These are phyloP conservation scores for Sordariomycetes sp. DNA, from an alignment of 2,329 filamentous ascomycete genomes.

Conservation along the genomic window DNA sequence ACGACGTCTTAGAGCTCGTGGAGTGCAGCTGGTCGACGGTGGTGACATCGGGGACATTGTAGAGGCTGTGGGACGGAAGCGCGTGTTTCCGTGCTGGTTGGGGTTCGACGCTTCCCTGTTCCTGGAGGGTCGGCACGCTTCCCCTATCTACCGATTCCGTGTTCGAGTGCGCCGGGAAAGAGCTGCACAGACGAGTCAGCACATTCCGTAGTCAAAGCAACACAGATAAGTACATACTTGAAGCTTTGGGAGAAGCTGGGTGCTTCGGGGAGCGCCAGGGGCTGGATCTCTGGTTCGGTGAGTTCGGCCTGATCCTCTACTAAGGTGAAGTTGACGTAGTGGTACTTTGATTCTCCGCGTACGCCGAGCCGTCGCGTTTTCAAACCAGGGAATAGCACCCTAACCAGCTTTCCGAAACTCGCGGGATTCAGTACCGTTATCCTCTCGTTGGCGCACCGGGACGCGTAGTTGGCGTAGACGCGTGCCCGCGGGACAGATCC, in stretches of 20 bases:
- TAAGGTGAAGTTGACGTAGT: slow-evolving; percentile 64
- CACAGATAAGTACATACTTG: slow-evolving; percentile 24
- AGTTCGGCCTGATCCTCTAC: slow-evolving; percentile 40
- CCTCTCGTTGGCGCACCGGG: slow-evolving; percentile 79
- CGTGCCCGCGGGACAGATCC: slow-evolving; percentile 83
- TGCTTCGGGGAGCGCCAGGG: slow-evolving; percentile 34
- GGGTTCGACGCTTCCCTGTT: background rate
- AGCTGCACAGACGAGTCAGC: background rate
- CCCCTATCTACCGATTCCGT: background rate
- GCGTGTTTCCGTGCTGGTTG: background rate
- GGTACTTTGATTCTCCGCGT: slow-evolving; percentile 94
- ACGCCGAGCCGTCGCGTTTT: slow-evolving; percentile 87
- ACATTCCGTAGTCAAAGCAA: background rate
- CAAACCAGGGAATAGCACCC: slow-evolving; percentile 89
- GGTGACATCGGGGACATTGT: slow-evolving; percentile 42
- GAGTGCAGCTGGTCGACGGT: slow-evolving; percentile 45
- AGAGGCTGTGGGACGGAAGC: slow-evolving; percentile 19
- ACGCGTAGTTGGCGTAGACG: slow-evolving; percentile 92
- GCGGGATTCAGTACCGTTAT: slow-evolving; percentile 94
- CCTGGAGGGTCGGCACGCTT: background rate
- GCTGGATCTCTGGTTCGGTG: slow-evolving; percentile 28
- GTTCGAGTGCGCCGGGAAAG: background rate
- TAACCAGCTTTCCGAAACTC: slow-evolving; percentile 93
- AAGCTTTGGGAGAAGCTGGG: slow-evolving; percentile 32
- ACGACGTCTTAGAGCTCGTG: slow-evolving; percentile 41